Conservation (phyloP, 352 stramenopile genomes). For the Pythium guiyangense region DNA sequence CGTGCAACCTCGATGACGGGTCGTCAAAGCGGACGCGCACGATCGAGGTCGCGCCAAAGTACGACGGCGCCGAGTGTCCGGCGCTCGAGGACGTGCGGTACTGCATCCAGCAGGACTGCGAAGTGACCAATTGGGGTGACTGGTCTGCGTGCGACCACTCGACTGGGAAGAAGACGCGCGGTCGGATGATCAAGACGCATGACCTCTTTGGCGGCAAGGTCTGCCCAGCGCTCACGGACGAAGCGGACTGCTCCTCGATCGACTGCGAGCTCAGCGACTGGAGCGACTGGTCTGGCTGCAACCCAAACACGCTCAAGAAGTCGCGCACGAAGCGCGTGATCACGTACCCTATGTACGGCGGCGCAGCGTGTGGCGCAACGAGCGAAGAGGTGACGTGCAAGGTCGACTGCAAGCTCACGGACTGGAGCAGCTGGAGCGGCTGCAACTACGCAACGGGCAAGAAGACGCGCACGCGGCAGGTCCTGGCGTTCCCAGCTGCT, state of each 20-base stretch:
- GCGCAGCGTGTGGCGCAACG: conserved; percentile 19
- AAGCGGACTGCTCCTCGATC: conserved; percentile 24
- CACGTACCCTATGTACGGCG: conserved; percentile 28
- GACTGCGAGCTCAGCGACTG: conserved; percentile 47
- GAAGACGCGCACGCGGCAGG: conserved; percentile 34
- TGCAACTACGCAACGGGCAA: conserved; percentile 42
- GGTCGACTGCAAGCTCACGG: conserved; percentile 39
- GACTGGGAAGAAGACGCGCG: conserved; percentile 24
- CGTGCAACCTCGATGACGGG: conserved; percentile 27
- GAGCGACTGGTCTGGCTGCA: conserved; percentile 43
- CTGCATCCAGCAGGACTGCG: conserved; percentile 43
- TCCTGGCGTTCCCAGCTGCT: conserved; percentile 23
- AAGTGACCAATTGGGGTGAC: conserved; percentile 33
- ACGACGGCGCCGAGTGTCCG: conserved; percentile 37
- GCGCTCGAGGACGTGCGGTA: conserved; percentile 24
- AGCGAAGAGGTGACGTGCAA: conserved; percentile 26
- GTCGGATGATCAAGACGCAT: conserved; percentile 28
- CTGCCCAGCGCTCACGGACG: conserved; percentile 20
- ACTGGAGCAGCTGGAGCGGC: conserved; percentile 41
- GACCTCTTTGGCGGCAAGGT: conserved; percentile 23
- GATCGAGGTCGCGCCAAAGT: conserved; percentile 26
- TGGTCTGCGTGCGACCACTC: conserved; percentile 45
- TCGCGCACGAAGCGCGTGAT: conserved; percentile 22
- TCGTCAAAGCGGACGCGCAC: conserved; percentile 31
- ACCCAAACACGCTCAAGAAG: conserved; percentile 26